Evolutionary conservation across 2,329 filamentous ascomycete genomes (phyloP).

Genomic region (Aspergillus spinulosporus): DNA sequence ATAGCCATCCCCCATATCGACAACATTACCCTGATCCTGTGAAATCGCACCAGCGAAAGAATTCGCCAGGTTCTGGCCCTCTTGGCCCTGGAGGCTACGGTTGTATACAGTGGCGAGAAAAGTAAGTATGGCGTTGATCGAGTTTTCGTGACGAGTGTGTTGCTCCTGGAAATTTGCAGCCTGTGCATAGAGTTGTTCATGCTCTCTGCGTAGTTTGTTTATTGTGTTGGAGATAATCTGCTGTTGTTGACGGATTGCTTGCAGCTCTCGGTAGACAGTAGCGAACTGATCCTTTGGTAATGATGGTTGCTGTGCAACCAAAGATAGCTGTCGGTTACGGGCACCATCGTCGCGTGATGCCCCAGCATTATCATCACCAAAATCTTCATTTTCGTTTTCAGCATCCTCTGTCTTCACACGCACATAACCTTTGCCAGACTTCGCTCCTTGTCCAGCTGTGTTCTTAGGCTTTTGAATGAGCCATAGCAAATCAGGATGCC

Average conservation of each 20-base stretch:
- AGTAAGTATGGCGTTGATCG: slow-evolving; percentile 96
- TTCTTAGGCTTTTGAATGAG: slow-evolving; percentile 94
- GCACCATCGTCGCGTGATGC: slow-evolving; percentile 36
- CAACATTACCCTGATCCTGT: slow-evolving; percentile 60
- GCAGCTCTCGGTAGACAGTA: slow-evolving; percentile 75
- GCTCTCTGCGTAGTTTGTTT: slow-evolving; percentile 75
- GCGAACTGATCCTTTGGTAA: slow-evolving; percentile 72
- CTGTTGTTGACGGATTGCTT: slow-evolving; percentile 82
- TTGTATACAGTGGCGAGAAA: slow-evolving; percentile 97
- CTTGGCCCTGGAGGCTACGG: slow-evolving; percentile 83
- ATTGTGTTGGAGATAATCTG: slow-evolving; percentile 82
- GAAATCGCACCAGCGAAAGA: slow-evolving; percentile 77
- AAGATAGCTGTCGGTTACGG: slow-evolving; percentile 45
- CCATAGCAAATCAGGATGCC: slow-evolving; percentile 90
- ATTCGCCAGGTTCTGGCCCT: slow-evolving; percentile 75
- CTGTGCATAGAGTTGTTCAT: slow-evolving; percentile 83
- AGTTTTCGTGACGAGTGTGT: slow-evolving; percentile 96
- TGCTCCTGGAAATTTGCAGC: slow-evolving; percentile 85
- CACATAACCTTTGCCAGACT: slow-evolving; percentile 49
- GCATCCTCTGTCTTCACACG: slow-evolving; percentile 59
- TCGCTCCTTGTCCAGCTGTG: slow-evolving; percentile 55
- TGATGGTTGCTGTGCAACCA: slow-evolving; percentile 39
- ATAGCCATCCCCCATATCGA: slow-evolving; percentile 61
- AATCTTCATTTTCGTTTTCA: slow-evolving; percentile 64
- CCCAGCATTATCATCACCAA: slow-evolving; percentile 43